Evolutionary conservation across 2,329 filamentous ascomycete genomes (phyloP).

Genomic region (Curvularia sp.): DNA sequence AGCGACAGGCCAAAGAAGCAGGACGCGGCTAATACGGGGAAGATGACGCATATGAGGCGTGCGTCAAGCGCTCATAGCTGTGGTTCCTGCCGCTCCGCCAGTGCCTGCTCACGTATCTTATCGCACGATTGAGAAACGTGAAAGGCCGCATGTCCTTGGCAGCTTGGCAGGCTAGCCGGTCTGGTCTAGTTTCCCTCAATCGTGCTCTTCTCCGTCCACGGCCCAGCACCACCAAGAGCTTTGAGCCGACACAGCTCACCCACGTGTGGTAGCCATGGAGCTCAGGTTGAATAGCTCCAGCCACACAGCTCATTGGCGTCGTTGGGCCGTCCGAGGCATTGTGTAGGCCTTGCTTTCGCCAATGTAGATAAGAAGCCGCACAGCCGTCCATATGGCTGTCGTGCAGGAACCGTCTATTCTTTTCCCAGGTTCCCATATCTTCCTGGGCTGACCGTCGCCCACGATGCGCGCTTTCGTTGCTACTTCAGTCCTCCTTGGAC

Average conservation of each 20-base stretch:
- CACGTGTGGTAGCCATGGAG: slow-evolving; percentile 39
- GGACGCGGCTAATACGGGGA: slow-evolving; percentile 7
- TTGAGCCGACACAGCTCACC: slow-evolving; percentile 23
- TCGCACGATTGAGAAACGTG: slow-evolving; percentile 27
- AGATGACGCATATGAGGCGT: slow-evolving; percentile 10
- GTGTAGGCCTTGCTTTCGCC: slow-evolving; percentile 8
- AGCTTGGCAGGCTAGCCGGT: slow-evolving; percentile 29
- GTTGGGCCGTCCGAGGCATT: slow-evolving; percentile 17
- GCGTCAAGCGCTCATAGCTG: slow-evolving; percentile 10
- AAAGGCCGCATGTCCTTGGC: slow-evolving; percentile 26
- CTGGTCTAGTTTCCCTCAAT: slow-evolving; percentile 15
- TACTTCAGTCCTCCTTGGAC: slow-evolving; percentile 36
- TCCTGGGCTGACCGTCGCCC: slow-evolving; percentile 16
- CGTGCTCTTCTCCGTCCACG: slow-evolving; percentile 15
- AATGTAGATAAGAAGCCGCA: slow-evolving; percentile 36
- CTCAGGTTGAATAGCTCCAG: slow-evolving; percentile 19
- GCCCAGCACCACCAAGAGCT: slow-evolving; percentile 20
- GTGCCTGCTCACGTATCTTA: slow-evolving; percentile 20
- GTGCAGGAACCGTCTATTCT: slow-evolving; percentile 31
- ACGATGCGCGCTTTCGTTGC: slow-evolving; percentile 42
- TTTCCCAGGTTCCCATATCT: slow-evolving; percentile 14
- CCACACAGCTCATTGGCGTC: slow-evolving; percentile 19
- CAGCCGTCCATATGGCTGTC: slow-evolving; percentile 13
- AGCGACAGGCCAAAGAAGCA: slow-evolving; percentile 13
- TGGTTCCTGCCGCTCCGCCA: slow-evolving; percentile 11